Conservation (phyloP, 2,329 filamentous ascomycete genomes). For the Aspergillus aculeatus region DNA sequence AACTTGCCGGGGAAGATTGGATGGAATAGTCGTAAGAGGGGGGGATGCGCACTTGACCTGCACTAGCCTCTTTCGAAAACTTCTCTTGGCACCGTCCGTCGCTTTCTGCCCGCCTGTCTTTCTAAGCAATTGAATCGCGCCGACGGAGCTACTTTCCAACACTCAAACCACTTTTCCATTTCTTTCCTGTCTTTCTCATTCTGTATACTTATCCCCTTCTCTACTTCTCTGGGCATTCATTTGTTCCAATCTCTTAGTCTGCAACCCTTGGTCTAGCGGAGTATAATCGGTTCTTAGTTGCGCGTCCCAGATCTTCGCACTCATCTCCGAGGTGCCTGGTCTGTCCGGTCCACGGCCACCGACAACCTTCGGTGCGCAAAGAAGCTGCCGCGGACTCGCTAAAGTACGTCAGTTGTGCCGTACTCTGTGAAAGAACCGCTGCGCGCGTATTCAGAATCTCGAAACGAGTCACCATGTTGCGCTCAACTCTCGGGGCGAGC, state of each 20-base stretch:
- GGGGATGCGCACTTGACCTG: constrained; percentile 26
- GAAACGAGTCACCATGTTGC: constrained; percentile 29
- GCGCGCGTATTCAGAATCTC: neutral
- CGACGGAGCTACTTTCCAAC: neutral
- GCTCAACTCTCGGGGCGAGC: constrained; percentile 30
- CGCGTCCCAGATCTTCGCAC: neutral
- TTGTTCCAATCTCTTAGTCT: neutral
- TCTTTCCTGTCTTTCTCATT: neutral
- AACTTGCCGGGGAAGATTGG: constrained; percentile 29
- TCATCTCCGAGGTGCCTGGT: constrained; percentile 7
- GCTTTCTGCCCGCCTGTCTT: constrained; percentile 7
- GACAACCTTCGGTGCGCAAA: constrained; percentile 8
- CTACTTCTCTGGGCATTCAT: neutral
- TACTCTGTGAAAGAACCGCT: neutral
- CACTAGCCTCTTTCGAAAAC: constrained; percentile 24
- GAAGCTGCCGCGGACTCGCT: constrained; percentile 3
- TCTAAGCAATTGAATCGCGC: neutral
- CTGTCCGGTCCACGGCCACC: constrained; percentile 11
- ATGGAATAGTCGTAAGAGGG: constrained; percentile 30
- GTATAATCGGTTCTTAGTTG: neutral
- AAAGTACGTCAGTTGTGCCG: neutral
- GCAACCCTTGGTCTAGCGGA: neutral
- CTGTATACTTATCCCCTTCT: neutral
- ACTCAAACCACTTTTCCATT: neutral
- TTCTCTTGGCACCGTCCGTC: constrained; percentile 24